Conservation (phyloP, 768 basidiomycete genomes). For the Trametes maxima region DNA sequence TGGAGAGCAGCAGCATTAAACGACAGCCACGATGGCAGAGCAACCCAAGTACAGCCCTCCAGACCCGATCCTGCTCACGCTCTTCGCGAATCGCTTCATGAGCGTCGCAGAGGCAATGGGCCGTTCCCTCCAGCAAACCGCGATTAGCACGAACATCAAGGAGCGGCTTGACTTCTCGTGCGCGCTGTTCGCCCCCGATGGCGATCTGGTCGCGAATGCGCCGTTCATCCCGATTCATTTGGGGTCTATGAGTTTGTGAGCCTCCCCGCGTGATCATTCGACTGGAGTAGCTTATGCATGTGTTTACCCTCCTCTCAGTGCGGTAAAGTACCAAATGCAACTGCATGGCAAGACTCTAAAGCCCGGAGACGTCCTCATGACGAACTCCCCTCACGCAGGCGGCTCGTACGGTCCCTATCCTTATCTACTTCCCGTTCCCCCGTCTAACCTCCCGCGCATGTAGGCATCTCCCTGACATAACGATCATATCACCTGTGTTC, state of each 20-base stretch:
- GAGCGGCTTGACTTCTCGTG: constrained; percentile 95
- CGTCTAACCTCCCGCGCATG: not conserved
- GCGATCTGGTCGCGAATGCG: constrained; percentile 92
- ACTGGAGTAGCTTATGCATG: not conserved
- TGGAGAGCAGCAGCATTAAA: not conserved
- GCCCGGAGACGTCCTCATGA: constrained; percentile 92
- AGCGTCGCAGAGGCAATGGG: constrained; percentile 97
- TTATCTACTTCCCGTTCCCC: not conserved
- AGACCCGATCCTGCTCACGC: constrained; percentile 85
- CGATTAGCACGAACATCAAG: constrained; percentile 94
- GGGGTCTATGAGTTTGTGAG: constrained; percentile 90
- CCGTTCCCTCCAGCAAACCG: constrained; percentile 83
- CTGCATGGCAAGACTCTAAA: constrained; percentile 69
- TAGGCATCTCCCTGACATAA: constrained; percentile 84
- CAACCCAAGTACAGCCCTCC: constrained; percentile 44
- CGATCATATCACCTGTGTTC: constrained; percentile 93
- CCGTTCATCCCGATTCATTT: constrained; percentile 89
- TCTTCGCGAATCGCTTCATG: constrained; percentile 98
- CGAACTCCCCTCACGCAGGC: constrained; percentile 87
- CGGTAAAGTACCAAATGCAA: constrained; percentile 89
- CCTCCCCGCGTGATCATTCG: constrained; percentile 1
- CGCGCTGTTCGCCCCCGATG: constrained; percentile 93
- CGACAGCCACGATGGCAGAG: constrained; percentile 15
- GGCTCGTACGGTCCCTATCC: constrained; percentile 71
- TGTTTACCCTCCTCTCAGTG: constrained; percentile 40